Conservation (phyloP, 352 stramenopile species). For the Thraustochytrium striatum region DNA sequence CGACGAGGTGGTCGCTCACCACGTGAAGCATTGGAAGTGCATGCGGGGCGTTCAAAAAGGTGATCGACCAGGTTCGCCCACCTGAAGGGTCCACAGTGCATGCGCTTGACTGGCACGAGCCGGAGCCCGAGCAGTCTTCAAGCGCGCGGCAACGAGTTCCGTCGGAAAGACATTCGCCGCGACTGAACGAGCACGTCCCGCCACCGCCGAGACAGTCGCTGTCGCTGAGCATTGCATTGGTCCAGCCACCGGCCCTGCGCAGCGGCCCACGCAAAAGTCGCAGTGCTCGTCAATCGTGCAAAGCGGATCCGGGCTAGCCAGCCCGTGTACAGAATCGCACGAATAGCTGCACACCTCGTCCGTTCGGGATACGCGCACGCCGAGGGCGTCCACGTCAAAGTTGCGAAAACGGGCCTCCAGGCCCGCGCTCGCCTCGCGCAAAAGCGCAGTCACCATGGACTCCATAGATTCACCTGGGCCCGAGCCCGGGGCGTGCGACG, state of each 20-base stretch:
- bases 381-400: background rate
- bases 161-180: background rate
- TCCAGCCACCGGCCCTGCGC: background rate
- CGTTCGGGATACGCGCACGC: background rate
- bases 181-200: background rate
- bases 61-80: too few species aligned
- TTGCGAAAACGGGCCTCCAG: background rate
- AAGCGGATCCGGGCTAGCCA: background rate
- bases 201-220: too few species aligned
- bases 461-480: constrained; percentile 14
- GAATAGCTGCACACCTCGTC: background rate
- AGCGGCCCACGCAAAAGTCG: constrained; percentile 30
- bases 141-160: background rate
- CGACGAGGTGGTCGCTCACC: too few species aligned
- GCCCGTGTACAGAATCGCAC: background rate
- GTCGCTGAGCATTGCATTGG: too few species aligned
- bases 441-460: constrained; percentile 5
- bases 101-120: too few species aligned
- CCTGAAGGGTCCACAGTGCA: too few species aligned
- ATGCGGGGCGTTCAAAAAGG: too few species aligned
- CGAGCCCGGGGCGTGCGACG: background rate
- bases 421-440: background rate
- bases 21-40: too few species aligned
- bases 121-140: background rate
- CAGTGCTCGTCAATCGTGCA: constrained; percentile 25